Conservation (phyloP, 1,139 yeast genomes). For the Sugiyamaella castrensis region DNA sequence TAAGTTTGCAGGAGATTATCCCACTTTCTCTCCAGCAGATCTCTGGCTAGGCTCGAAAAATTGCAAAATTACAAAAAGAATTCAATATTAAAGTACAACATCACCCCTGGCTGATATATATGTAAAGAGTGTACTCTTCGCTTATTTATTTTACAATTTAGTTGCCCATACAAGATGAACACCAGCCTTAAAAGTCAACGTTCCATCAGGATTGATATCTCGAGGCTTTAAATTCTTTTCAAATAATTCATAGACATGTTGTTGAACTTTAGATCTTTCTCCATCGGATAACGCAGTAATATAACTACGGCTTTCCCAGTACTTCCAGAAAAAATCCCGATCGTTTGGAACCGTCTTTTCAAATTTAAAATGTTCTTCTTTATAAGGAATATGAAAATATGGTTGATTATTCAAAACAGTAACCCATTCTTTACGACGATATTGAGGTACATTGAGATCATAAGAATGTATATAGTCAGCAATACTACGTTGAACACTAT, state of each 20-base stretch:
- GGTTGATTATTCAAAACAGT: constrained; percentile 37
- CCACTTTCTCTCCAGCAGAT: no score
- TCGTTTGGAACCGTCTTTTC: constrained; percentile 23
- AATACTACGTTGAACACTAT: constrained; percentile 37
- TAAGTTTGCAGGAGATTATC: no score
- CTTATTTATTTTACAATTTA: constrained; percentile 6
- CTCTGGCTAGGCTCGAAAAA: not conserved
- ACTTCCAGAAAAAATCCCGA: constrained; percentile 44
- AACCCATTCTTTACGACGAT: constrained; percentile 53
- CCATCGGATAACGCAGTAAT: constrained; percentile 47
- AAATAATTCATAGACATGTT: constrained; percentile 36
- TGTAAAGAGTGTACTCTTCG: not conserved
- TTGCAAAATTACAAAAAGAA: not conserved
- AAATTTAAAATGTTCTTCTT: constrained; percentile 38
- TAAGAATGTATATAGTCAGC: constrained; percentile 35
- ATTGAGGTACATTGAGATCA: constrained; percentile 54
- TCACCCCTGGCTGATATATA: not conserved
- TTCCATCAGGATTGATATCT: constrained; percentile 15
- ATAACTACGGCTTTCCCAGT: constrained; percentile 59
- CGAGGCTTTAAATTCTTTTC: constrained; percentile 19
- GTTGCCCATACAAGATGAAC: constrained; percentile 23
- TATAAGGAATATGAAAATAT: constrained; percentile 38
- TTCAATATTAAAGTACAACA: not conserved
- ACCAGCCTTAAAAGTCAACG: constrained; percentile 18
- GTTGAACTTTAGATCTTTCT: constrained; percentile 40